phyloP scores from a whole-genome alignment of 495 filamentous ascomycete genomes.

The Penicillium flavigenum region DNA sequence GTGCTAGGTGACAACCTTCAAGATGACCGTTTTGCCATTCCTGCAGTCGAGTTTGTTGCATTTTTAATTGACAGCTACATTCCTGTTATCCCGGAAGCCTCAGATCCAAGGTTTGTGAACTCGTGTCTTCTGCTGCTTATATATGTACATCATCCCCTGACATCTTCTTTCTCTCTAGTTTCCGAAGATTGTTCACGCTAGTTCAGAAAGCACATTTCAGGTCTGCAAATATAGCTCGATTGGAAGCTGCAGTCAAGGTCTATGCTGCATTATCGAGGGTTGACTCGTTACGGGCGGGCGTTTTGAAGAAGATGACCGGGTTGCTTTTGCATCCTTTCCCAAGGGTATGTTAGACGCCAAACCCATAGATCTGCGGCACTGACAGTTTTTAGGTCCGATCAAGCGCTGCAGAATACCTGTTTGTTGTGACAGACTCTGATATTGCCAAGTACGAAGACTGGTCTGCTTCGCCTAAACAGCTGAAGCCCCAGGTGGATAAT shows the following conservation, averaged over 20 bases:
- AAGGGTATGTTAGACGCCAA: conserved; percentile 35
- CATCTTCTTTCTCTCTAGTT: conserved; percentile 30
- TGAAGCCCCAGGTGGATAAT: conserved; percentile 39
- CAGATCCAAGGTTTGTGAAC: conserved; percentile 24
- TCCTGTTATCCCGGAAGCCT: conserved; percentile 13
- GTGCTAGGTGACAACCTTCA: conserved; percentile 47
- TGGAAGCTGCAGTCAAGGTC: conserved; percentile 73
- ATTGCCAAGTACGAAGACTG: conserved; percentile 41
- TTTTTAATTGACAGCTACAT: conserved; percentile 63
- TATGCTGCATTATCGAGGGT: conserved; percentile 65
- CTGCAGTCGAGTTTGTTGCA: conserved; percentile 70
- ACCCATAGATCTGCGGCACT: neutral
- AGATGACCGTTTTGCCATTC: conserved; percentile 70
- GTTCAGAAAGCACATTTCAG: conserved; percentile 81
- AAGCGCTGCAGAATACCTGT: conserved; percentile 40
- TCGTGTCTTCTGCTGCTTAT: no score
- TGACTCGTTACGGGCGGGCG: conserved; percentile 40
- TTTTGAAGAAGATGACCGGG: conserved; percentile 53
- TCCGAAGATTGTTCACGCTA: conserved; percentile 61
- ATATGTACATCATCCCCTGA: neutral
- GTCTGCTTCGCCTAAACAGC: conserved; percentile 39
- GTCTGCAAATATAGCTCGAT: conserved; percentile 70
- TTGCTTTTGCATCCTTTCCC: conserved; percentile 67
- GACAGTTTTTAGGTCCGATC: conserved; percentile 34
- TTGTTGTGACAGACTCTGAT: conserved; percentile 36